Evolutionary conservation across 306 rosid species (phyloP).

Genomic region (Echinosophora koreensis): DNA sequence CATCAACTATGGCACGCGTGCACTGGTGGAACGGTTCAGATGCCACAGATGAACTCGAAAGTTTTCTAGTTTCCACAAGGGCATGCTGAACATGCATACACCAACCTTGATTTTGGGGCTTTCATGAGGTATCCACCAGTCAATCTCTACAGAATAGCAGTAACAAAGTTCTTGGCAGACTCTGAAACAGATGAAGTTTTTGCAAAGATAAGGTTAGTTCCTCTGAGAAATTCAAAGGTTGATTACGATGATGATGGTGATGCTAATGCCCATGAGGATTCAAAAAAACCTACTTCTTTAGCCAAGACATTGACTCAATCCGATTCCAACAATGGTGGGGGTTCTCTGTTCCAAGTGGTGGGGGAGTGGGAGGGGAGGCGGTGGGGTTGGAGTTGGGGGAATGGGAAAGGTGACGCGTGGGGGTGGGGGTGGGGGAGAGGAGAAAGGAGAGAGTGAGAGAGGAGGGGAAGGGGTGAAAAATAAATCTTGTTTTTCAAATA

Average conservation of each 20-base stretch:
- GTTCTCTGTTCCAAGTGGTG: conserved; percentile 80
- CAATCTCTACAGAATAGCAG: conserved; percentile 72
- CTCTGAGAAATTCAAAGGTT: conserved; percentile 57
- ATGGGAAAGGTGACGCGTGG: no score
- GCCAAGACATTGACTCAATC: conserved; percentile 97
- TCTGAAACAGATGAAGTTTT: conserved; percentile 89
- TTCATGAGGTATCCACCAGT: conserved; percentile 65
- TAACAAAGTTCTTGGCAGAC: conserved; percentile 81
- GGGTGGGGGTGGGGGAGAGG: no score
- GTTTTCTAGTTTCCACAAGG: conserved; percentile 97
- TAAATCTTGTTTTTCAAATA: no score
- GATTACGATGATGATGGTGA: conserved; percentile 51
- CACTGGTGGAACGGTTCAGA: conserved; percentile 94
- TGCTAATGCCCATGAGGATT: conserved; percentile 50
- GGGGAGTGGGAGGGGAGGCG: no score
- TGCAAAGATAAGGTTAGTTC: conserved; percentile 62
- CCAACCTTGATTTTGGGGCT: conserved; percentile 64
- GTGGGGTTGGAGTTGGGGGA: no score
- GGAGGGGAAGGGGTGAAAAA: no score
- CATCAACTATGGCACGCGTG: conserved; percentile 98
- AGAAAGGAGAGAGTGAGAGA: no score
- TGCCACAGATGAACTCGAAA: conserved; percentile 83
- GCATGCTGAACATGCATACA: conserved; percentile 92
- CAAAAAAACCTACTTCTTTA: conserved; percentile 84
- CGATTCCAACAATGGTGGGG: conserved; percentile 99